A percentile compares a stretch with the other conserved stretches of the same genome.
Evolutionary conservation across 352 stramenopile species (phyloP).

Genomic region (Hyaloperonospora arabidopsidis): DNA sequence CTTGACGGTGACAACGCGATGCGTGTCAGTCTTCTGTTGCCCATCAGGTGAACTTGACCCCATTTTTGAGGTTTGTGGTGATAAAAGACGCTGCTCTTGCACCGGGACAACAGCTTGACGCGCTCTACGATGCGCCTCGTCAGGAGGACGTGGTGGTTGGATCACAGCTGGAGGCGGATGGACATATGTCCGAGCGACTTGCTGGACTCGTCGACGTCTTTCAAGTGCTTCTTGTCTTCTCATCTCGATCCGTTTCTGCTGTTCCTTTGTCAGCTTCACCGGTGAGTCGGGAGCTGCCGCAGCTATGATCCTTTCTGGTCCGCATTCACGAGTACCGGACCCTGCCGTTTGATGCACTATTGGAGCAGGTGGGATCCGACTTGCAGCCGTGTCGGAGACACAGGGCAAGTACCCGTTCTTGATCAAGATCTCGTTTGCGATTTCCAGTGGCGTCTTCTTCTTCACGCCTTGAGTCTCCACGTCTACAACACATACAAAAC

Average conservation of each 20-base stretch:
- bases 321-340: not conserved
- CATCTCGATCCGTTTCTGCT: conserved; percentile 46
- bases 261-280: conserved; percentile 42
- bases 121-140: not conserved
- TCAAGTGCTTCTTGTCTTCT: conserved; percentile 49
- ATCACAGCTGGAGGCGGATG: conserved; percentile 5
- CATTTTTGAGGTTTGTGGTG: not conserved
- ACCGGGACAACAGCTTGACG: conserved; percentile 1
- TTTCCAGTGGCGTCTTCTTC: conserved; percentile 49
- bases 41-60: conserved; percentile 4
- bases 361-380: not conserved
- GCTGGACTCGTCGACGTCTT: conserved; percentile 29
- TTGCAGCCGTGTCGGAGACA: conserved; percentile 1
- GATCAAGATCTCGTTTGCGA: conserved; percentile 53
- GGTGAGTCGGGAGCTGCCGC: conserved; percentile 17
- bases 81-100: not conserved
- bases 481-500: conserved; percentile 23
- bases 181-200: not conserved
- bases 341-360: not conserved
- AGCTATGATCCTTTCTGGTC: too few relatives aligned
- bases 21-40: conserved; percentile 1
- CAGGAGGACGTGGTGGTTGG: conserved; percentile 1
- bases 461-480: conserved; percentile 33
- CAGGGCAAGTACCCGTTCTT: conserved; percentile 47
- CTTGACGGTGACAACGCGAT: conserved; percentile 24